Evolutionary conservation across 2,329 filamentous ascomycete genomes (phyloP).

Genomic region (Alternaria alternata): DNA sequence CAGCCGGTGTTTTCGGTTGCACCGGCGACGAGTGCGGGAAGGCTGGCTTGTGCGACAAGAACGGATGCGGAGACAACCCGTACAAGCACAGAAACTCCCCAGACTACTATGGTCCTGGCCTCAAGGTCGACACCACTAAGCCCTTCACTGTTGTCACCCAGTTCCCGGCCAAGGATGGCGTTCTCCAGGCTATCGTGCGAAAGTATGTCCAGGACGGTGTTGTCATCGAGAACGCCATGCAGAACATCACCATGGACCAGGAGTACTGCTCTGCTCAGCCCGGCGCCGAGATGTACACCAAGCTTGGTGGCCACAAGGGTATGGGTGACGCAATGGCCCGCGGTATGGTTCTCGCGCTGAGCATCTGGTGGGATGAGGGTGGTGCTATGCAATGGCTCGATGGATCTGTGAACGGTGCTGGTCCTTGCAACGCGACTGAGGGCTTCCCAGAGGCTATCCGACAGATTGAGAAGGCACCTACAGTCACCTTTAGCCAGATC

Average conservation of each 20-base stretch:
- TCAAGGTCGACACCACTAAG: constrained; percentile 65
- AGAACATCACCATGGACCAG: constrained; percentile 44
- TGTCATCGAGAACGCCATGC: constrained; percentile 64
- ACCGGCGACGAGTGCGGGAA: constrained; percentile 52
- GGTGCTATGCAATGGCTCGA: constrained; percentile 68
- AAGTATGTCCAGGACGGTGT: constrained; percentile 71
- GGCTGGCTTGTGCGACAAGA: constrained; percentile 48
- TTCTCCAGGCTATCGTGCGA: constrained; percentile 68
- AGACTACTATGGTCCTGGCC: constrained; percentile 38
- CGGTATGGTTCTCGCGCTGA: constrained; percentile 64
- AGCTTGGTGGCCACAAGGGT: constrained; percentile 53
- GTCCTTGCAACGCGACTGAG: constrained; percentile 64
- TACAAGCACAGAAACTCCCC: constrained; percentile 35
- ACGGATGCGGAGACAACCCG: constrained; percentile 48
- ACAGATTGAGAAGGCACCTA: constrained; percentile 57
- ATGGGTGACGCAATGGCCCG: constrained; percentile 59
- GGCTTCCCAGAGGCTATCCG: constrained; percentile 61
- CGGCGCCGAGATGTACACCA: constrained; percentile 40
- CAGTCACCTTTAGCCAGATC: constrained; percentile 65
- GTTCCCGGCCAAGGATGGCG: constrained; percentile 67
- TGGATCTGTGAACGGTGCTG: constrained; percentile 52
- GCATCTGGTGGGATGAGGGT: constrained; percentile 64
- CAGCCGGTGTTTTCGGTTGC: constrained; percentile 54
- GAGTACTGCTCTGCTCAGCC: constrained; percentile 38
- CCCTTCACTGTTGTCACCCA: constrained; percentile 73